Base-by-base conservation (phyloP, 73 alveolate genomes). In the Blepharisma stoltei region DNA sequence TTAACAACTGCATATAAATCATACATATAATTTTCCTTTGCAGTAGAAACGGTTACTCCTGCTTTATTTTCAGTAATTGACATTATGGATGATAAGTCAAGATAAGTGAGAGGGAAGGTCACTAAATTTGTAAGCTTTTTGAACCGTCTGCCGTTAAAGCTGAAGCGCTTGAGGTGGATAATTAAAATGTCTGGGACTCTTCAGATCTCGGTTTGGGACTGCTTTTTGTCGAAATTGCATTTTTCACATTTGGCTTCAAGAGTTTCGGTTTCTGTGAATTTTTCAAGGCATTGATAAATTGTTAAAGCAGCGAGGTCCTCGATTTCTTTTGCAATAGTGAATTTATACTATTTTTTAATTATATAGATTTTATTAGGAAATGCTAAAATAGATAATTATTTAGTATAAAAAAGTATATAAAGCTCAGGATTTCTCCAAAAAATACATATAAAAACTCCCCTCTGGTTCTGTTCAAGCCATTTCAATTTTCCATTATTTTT, bases 1-100 rank as follows among this genome's bases (percentile, higher is more conserved):
- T 69, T 69, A 44, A 69, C 65, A 38, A 69, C 79, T 0, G 79
- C 79, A 5, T 69, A 69, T 14, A 69, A 44, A 69, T 69, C 79
- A 69, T 69, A 69, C 32, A 44, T 9, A n/a, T n/a, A 11, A 69
- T 44, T 69, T 43, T 69, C 55, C 4, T 43, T 69, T 69, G 79
- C 23, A 1, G 49, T 60, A 18, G 11, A 14, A 14, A 38, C n/a
- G 5, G 79, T 69, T 18, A 14, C 41, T 44, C 55, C 67, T 69
- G 23, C 20, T 43, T 25, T 69, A 9, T 46, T 69, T n/a, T 38
- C 27, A 71, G 79, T 14, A 21, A 14, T 46, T 37, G 27, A 43
- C 79, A 60, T 60, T 14, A 71, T 14, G 21, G n/a, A 44, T 0
- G 54, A 18, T 43, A 69, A 11, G 5, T 69, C 79, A 25, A 69